phyloP scores from a whole-genome alignment of 2,329 filamentous ascomycete species.

The Nannizzia gypsea region DNA sequence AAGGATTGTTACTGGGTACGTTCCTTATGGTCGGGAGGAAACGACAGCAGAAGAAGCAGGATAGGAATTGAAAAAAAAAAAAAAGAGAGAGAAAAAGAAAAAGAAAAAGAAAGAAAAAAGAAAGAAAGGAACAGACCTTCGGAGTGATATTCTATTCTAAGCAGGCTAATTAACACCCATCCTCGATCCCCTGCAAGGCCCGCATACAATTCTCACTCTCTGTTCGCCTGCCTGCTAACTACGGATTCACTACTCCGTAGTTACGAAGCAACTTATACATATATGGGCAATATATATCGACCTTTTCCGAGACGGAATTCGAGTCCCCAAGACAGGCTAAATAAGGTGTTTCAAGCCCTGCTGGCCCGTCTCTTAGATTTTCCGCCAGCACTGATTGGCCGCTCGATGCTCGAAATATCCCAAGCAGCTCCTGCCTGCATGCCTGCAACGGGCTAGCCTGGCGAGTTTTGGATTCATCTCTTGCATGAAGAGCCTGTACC shows the following conservation, averaged over 20 bases:
- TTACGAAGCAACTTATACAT: too few species aligned
- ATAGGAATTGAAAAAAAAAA: neutral
- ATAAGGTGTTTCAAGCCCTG: constrained; percentile 3
- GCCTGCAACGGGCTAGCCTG: constrained; percentile 3
- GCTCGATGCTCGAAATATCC: neutral
- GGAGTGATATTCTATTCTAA: neutral
- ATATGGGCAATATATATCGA: too few species aligned
- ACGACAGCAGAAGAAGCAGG: neutral
- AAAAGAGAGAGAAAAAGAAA: neutral
- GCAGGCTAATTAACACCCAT: neutral
- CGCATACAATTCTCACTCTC: neutral
- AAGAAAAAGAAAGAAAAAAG: neutral
- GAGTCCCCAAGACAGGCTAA: neutral
- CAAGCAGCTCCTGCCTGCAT: neutral
- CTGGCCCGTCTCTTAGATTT: neutral
- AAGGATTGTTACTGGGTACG: neutral
- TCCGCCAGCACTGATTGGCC: neutral
- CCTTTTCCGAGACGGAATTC: neutral
- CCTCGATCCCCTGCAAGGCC: neutral
- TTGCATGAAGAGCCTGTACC: constrained; percentile 2
- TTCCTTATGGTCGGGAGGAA: neutral
- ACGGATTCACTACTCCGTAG: too few species aligned
- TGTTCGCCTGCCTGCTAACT: neutral
- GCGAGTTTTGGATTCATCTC: constrained; percentile 6
- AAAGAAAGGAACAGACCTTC: neutral